A percentile compares a stretch with the other conserved stretches of the same genome.
These are phyloP conservation scores for Phytophthora idaei DNA, from an alignment of 352 stramenopile species.

Conservation along the genomic window DNA sequence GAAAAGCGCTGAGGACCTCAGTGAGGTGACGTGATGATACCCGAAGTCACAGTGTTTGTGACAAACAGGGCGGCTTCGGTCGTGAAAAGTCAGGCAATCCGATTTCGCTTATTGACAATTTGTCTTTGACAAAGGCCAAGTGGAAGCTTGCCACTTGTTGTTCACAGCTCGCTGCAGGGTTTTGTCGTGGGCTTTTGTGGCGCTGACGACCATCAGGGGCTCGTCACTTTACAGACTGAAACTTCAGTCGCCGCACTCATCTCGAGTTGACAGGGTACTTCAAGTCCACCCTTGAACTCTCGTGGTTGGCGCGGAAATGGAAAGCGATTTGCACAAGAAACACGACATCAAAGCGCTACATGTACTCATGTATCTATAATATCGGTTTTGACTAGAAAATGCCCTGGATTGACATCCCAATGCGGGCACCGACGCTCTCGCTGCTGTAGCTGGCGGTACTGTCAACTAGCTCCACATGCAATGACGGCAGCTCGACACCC, in stretches of 20 bases:
- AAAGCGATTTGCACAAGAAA: conserved; percentile 14
- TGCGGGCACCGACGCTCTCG: conserved; percentile 18
- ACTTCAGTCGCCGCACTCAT: conserved; percentile 9
- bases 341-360: conserved; percentile 1
- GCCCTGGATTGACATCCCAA: conserved; percentile 28
- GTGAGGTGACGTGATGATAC: too few species aligned
- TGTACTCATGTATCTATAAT: background rate
- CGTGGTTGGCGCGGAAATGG: background rate
- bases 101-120: background rate
- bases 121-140: too few species aligned
- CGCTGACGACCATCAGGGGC: too few species aligned
- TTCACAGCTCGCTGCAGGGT: background rate
- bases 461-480: conserved; percentile 21
- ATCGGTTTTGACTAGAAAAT: conserved; percentile 22
- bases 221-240: background rate
- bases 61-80: too few species aligned
- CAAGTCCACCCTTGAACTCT: conserved; percentile 4
- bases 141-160: too few species aligned
- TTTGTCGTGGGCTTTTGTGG: too few species aligned
- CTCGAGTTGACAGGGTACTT: conserved; percentile 11
- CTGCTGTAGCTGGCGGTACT: conserved; percentile 20
- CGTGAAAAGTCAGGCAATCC: conserved; percentile 5
- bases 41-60: too few species aligned
- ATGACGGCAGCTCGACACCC: background rate
- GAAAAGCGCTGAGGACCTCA: too few species aligned